Evolutionary conservation across 371 early-diverging fungal species (phyloP), one percentile per base, ranked within the genome.

Genomic region (Smittium culicis): DNA sequence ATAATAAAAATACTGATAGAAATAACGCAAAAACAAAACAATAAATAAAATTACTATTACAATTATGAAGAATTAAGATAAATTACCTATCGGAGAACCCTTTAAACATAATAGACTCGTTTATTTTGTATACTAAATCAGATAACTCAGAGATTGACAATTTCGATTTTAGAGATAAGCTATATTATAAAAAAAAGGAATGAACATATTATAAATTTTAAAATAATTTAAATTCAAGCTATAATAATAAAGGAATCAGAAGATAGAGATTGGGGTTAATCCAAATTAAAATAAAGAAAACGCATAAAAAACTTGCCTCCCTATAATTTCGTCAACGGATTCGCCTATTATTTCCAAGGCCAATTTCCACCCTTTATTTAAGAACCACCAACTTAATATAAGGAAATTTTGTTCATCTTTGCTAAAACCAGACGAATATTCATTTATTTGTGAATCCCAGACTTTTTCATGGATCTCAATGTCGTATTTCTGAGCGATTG

Each of bases 331-430:
- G 63, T 87, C 80, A 1, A 91, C 88, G 0, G 87, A 89, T 2
- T 72, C 73, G 25, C 79, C 73, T 11, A 96, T 86, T 54, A 80
- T 74, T 35, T 76, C 80, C 64, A 86, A 83, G 68, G 84, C 82
- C n/a, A 70, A 64, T 67, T 82, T 85, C 91, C 93, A 93, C 0
- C 94, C 95, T 67, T 84, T 82, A 74, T 96, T 89, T 70, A 96
- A 73, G 35, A 96, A 73, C 86, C 89, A 94, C 92, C 93, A 95
- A 72, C 85, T 88, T 69, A 88, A 85, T 64, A 90, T 89, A 70
- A 96, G 70, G 72, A 86, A 96, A 80, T 86, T 83, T 63, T 87
- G 81, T 72, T 93, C 91, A 77, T 77, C 71, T 14, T 71, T 35
- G 17, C 31, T 54, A 67, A 62, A 59, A 5, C 34, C 31, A 20